Conservation (phyloP, 2,329 filamentous ascomycete species). For the Teratosphaeria viscida region DNA sequence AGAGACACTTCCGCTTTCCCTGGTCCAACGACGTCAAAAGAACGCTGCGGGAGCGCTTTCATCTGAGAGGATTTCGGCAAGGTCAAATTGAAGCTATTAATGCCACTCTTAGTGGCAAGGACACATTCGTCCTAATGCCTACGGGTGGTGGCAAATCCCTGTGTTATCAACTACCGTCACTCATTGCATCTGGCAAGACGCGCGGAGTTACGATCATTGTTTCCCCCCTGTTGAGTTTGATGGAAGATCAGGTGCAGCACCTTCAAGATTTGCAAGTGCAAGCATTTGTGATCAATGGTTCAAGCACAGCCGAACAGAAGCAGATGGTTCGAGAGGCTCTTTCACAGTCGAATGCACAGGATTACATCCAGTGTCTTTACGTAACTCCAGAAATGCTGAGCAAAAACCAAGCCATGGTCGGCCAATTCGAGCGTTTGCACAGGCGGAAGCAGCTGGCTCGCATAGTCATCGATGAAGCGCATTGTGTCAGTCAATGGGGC, state of each 20-base stretch:
- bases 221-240: conserved; percentile 87
- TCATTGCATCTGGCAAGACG: conserved; percentile 71
- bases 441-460: conserved; percentile 64
- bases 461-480: conserved; percentile 96
- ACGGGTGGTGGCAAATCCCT: conserved; percentile 95
- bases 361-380: conserved; percentile 77
- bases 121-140: conserved; percentile 94
- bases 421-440: conserved; percentile 58
- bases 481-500: conserved; percentile 98
- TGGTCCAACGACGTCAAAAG: conserved; percentile 82
- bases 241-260: conserved; percentile 93
- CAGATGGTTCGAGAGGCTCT: conserved; percentile 56
- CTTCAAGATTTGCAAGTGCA: conserved; percentile 64
- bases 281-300: conserved; percentile 72
- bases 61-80: conserved; percentile 73
- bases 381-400: conserved; percentile 95
- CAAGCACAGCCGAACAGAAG: conserved; percentile 54
- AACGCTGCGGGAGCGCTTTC: conserved; percentile 73
- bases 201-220: conserved; percentile 83
- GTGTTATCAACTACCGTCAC: conserved; percentile 88
- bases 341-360: conserved; percentile 54
- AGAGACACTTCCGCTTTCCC: conserved; percentile 35
- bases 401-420: conserved; percentile 62
- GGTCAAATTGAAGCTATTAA: conserved; percentile 96
- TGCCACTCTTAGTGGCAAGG: conserved; percentile 73